Base-by-base conservation (phyloP, 1,284 basidiomycete species). In the Ustilago crameri region DNA sequence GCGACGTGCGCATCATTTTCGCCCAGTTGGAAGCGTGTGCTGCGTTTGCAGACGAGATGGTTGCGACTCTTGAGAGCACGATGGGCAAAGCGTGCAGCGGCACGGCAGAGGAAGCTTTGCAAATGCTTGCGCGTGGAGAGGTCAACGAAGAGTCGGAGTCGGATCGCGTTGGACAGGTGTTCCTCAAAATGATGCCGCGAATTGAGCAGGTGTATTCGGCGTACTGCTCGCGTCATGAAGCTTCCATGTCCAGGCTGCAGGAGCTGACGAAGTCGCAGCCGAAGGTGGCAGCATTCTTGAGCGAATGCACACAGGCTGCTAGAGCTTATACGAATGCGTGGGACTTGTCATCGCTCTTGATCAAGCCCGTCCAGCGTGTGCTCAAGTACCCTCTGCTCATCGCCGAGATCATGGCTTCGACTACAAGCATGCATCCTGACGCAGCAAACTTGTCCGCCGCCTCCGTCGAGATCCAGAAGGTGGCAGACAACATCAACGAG, bases 291-390 rank as follows among this genome's bases (percentile, higher is more conserved):
- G 63, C 70, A 3, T 85, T 84, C 63, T 48, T 84, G 5, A 64
- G 68, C 45, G 84, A 85, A 41, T 84, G 83, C 76, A 82, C 81
- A 22, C 81, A 76, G 45, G 63, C 65, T 14, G 80, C 81, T n/a
- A 72, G 79, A 9, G 49, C 62, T 18, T 69, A 81, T 17, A 84
- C 93, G 0, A 91, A 93, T 77, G 92, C 93, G 1, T 97, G 94
- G 95, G 94, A 97, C 83, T 88, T 97, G 43, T 88, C 91, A 8
- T 95, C 93, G 1, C 88, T 96, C 63, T 89, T 96, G 62, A 96
- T 93, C 84, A 85, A 85, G 64, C 84, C 84, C 3, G 84, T 85
- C 2, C 84, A 85, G 68, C 81, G 84, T 5, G 82, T 83, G 37
- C 79, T 82, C 74, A 96, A 95, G 83, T 97, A 97, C 81, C 91